A percentile compares a stretch with the other conserved stretches of the same genome.
Evolutionary conservation across 352 stramenopile genomes (phyloP).

Genomic region (Globisporangium paddicum): DNA sequence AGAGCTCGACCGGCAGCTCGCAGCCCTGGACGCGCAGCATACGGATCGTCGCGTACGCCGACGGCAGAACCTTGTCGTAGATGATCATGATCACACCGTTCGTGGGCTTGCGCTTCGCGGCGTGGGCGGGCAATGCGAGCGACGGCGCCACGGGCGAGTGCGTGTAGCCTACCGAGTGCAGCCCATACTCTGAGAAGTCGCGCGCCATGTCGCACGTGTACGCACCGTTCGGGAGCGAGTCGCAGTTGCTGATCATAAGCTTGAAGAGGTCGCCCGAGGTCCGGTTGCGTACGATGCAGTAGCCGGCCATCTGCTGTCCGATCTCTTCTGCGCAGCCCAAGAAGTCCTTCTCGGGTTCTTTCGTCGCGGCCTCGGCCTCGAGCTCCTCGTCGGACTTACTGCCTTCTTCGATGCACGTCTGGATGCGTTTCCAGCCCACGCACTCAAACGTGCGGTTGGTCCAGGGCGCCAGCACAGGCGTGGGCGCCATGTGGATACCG

Average conservation of each 20-base stretch:
- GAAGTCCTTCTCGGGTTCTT: constrained; percentile 67
- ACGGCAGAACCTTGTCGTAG: constrained; percentile 77
- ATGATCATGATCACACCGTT: constrained; percentile 85
- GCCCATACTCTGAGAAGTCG: constrained; percentile 79
- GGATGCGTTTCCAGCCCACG: constrained; percentile 79
- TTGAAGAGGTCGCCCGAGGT: constrained; percentile 77
- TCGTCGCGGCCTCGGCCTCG: constrained; percentile 17
- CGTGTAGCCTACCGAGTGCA: constrained; percentile 65
- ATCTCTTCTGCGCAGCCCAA: constrained; percentile 67
- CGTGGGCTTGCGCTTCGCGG: constrained; percentile 40
- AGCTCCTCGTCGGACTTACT: constrained; percentile 29
- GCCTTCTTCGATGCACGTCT: constrained; percentile 53
- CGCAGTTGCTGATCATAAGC: constrained; percentile 75
- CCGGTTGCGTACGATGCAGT: constrained; percentile 81
- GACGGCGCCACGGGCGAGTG: constrained; percentile 65
- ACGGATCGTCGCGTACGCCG: constrained; percentile 72
- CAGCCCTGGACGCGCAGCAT: constrained; percentile 76
- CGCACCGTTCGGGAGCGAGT: constrained; percentile 61
- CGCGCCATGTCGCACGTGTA: constrained; percentile 81
- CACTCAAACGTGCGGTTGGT: constrained; percentile 81
- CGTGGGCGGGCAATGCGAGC: constrained; percentile 46
- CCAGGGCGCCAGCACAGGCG: constrained; percentile 53
- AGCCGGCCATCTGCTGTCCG: constrained; percentile 66
- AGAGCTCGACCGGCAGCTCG: constrained; percentile 75
- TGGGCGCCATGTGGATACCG: constrained; percentile 52